phyloP scores from a whole-genome alignment of 345 rosid species.

The Linum lewisii region DNA sequence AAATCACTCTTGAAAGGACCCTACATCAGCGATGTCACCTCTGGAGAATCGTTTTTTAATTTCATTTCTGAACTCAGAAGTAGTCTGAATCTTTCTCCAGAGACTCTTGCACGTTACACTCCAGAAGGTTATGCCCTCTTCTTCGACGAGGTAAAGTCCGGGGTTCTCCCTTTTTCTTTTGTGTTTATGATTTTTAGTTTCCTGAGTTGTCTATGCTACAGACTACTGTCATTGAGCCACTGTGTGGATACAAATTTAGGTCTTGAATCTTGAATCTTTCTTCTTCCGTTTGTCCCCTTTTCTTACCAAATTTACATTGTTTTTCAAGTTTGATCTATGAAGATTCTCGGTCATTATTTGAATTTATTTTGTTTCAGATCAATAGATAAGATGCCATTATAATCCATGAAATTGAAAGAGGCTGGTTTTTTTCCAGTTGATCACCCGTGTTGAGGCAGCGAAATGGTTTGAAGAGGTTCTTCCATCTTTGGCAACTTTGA shows the following conservation, averaged over 20 bases:
- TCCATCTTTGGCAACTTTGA: constrained; percentile 57
- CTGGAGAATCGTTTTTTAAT: constrained; percentile 48
- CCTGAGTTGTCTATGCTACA: neutral
- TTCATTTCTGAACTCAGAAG: constrained; percentile 48
- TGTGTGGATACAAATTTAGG: neutral
- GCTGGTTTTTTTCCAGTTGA: constrained; percentile 29
- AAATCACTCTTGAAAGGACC: constrained; percentile 59
- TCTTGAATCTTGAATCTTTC: too few species aligned
- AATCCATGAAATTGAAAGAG: neutral
- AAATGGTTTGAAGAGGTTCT: constrained; percentile 60
- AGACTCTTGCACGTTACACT: constrained; percentile 36
- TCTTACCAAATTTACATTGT: too few species aligned
- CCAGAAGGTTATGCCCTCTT: constrained; percentile 47
- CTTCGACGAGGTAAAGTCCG: constrained; percentile 49
- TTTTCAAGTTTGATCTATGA: too few species aligned
- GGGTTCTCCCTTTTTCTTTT: neutral
- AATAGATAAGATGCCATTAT: neutral
- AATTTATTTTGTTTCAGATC: neutral
- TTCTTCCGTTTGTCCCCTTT: too few species aligned
- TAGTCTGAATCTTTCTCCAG: constrained; percentile 34
- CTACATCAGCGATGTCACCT: constrained; percentile 41
- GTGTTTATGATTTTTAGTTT: neutral
- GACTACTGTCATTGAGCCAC: neutral
- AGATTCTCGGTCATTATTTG: too few species aligned
- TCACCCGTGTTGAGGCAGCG: constrained; percentile 33